Percentiles rank a stretch among this genome's conserved stretches.
Conservation (phyloP, 352 stramenopile genomes). For the Globisporangium rhizosaccharum region DNA sequence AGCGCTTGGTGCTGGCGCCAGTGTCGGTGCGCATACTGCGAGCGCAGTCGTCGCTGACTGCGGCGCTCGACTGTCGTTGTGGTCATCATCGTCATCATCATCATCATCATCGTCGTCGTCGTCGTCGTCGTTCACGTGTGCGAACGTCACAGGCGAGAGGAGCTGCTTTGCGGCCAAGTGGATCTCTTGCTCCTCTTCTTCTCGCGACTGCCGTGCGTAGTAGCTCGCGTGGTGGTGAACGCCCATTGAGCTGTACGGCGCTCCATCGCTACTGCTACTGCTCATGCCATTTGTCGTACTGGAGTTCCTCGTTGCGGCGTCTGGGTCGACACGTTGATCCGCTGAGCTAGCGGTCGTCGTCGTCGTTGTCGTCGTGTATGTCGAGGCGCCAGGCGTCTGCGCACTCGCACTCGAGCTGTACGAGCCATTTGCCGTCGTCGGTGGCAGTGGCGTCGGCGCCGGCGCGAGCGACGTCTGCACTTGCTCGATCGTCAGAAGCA, state of each 20-base stretch:
- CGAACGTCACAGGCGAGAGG: slow-evolving; percentile 14
- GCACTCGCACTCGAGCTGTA: no score
- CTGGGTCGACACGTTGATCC: no score
- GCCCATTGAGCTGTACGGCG: background rate
- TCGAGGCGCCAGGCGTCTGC: background rate
- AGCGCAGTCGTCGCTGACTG: no score
- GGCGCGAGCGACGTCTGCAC: background rate
- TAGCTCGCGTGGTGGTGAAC: background rate
- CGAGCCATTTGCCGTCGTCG: no score
- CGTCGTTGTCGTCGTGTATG: background rate
- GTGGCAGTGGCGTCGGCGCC: no score
- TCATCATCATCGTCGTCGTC: background rate
- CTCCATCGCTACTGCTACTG: background rate
- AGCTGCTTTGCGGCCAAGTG: slow-evolving; percentile 17
- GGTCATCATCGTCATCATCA: background rate
- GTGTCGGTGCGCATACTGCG: background rate
- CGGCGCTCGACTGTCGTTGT: no score
- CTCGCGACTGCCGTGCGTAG: slow-evolving; percentile 4
- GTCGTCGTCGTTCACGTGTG: slow-evolving; percentile 10
- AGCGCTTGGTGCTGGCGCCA: background rate
- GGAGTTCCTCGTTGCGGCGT: background rate
- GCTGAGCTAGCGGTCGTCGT: no score
- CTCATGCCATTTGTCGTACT: background rate
- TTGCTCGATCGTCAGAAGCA: slow-evolving; percentile 13
- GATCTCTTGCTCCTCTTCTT: slow-evolving; percentile 17